Percentiles rank a stretch among this genome's conserved stretches.
Conservation (phyloP, 345 rosid genomes). For the Rhodamnia argentea region DNA sequence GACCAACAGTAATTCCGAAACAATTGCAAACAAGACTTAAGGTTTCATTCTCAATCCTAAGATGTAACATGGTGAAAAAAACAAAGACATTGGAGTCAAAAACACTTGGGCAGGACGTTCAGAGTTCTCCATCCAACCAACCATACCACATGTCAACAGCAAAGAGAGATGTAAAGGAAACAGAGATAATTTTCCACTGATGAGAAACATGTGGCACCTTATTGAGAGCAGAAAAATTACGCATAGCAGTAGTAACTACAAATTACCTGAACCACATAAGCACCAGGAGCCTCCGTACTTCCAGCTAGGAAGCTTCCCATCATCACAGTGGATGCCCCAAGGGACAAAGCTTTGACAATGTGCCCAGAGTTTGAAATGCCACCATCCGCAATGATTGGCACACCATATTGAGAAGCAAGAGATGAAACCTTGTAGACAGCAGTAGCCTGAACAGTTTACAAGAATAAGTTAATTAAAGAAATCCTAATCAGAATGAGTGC, state of each 20-base stretch:
- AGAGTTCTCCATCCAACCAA: neutral
- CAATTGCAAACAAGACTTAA: neutral
- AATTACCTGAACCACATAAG: conserved; percentile 47
- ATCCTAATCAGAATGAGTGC: neutral
- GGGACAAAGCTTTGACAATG: conserved; percentile 76
- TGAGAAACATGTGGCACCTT: neutral
- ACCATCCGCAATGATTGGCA: conserved; percentile 95
- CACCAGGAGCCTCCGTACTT: conserved; percentile 85
- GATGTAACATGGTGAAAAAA: neutral
- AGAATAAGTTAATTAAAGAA: neutral
- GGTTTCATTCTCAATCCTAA: neutral
- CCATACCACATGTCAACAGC: neutral
- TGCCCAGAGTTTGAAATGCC: conserved; percentile 95
- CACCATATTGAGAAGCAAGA: conserved; percentile 53
- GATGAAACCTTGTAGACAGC: conserved; percentile 93
- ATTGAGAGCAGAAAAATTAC: neutral
- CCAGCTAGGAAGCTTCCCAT: conserved; percentile 97
- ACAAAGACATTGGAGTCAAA: neutral
- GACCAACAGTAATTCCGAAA: neutral
- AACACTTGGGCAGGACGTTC: neutral
- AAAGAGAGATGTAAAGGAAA: neutral
- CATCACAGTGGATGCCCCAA: conserved; percentile 97
- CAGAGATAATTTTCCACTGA: neutral
- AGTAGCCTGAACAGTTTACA: conserved; percentile 50
- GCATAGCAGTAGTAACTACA: neutral